These are phyloP conservation scores for Ambrosiella beaveri DNA, from an alignment of 2,329 filamentous ascomycete genomes.

Conservation along the genomic window DNA sequence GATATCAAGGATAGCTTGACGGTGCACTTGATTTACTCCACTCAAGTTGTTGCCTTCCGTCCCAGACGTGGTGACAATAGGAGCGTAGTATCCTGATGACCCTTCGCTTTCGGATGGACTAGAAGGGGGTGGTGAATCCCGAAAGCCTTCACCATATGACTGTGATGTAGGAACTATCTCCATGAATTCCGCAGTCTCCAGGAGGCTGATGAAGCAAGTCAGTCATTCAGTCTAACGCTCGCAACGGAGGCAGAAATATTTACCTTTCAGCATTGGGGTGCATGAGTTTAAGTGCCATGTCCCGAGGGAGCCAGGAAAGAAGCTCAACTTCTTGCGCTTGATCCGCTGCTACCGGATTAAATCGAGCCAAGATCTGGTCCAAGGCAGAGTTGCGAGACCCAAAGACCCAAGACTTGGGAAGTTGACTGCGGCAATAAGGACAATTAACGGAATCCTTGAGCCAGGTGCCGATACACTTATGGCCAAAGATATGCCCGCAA, in stretches of 20 bases:
- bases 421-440: slow-evolving; percentile 45
- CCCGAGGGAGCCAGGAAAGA: slow-evolving; percentile 7
- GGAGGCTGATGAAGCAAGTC: no score
- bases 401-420: slow-evolving; percentile 29
- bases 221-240: no score
- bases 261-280: neutral
- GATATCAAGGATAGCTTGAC: no score
- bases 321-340: slow-evolving; percentile 2
- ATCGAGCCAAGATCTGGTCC: slow-evolving; percentile 1
- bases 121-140: neutral
- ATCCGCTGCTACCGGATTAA: slow-evolving; percentile 4
- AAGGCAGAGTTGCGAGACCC: slow-evolving; percentile 7
- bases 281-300: neutral
- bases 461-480: slow-evolving; percentile 49
- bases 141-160: neutral
- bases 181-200: neutral
- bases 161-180: neutral
- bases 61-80: neutral
- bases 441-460: slow-evolving; percentile 44
- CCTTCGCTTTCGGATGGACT: no score
- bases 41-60: neutral
- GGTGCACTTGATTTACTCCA: no score
- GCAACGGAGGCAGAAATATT: neutral
- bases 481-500: slow-evolving; percentile 47
- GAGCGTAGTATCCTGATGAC: neutral